Conservation (phyloP, 768 basidiomycete genomes). For the Gymnopilus dilepis region DNA sequence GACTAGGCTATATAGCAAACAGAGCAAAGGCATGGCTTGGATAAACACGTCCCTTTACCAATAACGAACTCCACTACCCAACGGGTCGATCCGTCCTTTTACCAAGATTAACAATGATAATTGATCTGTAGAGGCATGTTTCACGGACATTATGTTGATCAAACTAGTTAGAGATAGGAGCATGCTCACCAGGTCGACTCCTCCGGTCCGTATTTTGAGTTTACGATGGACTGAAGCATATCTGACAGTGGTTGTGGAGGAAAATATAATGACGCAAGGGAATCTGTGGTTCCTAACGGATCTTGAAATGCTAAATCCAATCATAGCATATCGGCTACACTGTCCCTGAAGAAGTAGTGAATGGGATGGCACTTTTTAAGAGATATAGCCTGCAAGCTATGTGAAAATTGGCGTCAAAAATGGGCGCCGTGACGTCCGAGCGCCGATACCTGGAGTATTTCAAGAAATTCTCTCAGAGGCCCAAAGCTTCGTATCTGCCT, state of each 20-base stretch:
- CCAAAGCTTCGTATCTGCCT: constrained; percentile 11
- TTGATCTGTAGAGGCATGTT: constrained; percentile 28
- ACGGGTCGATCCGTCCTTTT: constrained; percentile 35
- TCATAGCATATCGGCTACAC: constrained; percentile 20
- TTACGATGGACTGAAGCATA: constrained; percentile 18
- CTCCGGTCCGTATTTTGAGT: constrained; percentile 21
- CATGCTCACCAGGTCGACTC: constrained; percentile 25
- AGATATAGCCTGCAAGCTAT: constrained; percentile 5
- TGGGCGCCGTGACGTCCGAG: constrained; percentile 15
- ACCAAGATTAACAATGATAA: constrained; percentile 36
- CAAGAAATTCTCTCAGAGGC: constrained; percentile 9
- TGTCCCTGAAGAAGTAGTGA: constrained; percentile 15
- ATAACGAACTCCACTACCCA: constrained; percentile 13
- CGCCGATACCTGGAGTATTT: constrained; percentile 9
- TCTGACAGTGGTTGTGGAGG: constrained; percentile 18
- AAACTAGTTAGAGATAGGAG: constrained; percentile 30
- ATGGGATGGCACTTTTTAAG: constrained; percentile 15
- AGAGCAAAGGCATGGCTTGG: constrained; percentile 1
- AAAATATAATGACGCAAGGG: constrained; percentile 21
- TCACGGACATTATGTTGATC: constrained; percentile 36
- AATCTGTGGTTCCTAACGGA: constrained; percentile 17
- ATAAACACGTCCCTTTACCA: constrained; percentile 12
- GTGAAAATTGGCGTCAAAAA: constrained; percentile 1
- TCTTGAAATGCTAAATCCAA: constrained; percentile 20
- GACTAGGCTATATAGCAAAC: constrained; percentile 22